Evolutionary conservation across 2,329 filamentous ascomycete genomes (phyloP), one percentile per base, ranked within the genome.

Genomic region (Aspergillus fumigatus): DNA sequence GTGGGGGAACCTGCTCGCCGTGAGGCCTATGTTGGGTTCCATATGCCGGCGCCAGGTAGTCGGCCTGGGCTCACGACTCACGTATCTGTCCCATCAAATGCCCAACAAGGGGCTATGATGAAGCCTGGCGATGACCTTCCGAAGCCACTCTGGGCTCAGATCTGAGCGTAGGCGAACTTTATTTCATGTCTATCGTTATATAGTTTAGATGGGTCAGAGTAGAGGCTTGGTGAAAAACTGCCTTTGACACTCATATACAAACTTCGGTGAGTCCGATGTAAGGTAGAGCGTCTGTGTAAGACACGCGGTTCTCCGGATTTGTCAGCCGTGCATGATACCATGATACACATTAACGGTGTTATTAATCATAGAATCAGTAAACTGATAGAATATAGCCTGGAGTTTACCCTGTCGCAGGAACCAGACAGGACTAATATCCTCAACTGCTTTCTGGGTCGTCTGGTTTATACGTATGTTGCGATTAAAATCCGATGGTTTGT

Each of bases 21-120:
- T 52, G 88, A 94, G 60, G 91, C 94, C 7, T 96, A 95, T 66
- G 87, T 97, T 23, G 89, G 89, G 3, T 77, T 93, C 59, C 67
- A 70, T 52, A 66, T 81, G 50, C 68, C 71, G 5, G 63, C 61
- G 48, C 52, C 68, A 50, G 65, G 65, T 49, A 67, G 62, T 54
- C 64, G 65, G 41, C 54, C 62, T 52, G 66, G 67, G 5, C 60
- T 67, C 29, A 56, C 70, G 29, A 64, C 65, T 14, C 65, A 68
- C 27, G 55, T 60, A 19, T 51, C 25, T 21, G 55, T 21, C 11
- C 57, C 59, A 9, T 55, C 53, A 56, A 62, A 59, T 50, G 76
- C 62, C 64, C 69, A 59, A 40, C 59, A 59, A 4, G 65, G 68
- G 40, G 57, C 65, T 27, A 58, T 63, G 60, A 68, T 72, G 47